phyloP scores from a whole-genome alignment of 139 green algal species.

The Yamagishiella unicocca region DNA sequence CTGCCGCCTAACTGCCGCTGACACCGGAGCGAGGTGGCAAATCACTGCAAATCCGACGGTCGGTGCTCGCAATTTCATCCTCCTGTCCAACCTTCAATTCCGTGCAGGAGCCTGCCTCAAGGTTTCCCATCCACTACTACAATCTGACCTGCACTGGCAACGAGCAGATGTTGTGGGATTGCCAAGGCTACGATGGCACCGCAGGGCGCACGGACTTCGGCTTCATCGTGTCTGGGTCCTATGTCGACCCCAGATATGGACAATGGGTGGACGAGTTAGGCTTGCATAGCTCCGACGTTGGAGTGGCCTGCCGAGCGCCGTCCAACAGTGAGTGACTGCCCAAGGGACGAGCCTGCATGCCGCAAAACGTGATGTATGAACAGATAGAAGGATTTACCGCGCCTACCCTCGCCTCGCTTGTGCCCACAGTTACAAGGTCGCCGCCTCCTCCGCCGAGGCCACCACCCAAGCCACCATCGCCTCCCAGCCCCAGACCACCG shows the following conservation, averaged over 20 bases:
- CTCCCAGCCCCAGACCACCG: neutral
- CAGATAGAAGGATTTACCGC: too few relatives aligned
- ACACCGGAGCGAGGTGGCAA: too few relatives aligned
- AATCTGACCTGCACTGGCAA: neutral
- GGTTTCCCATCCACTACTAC: neutral
- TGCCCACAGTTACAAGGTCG: neutral
- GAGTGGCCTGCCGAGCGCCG: neutral
- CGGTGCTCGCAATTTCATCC: too few relatives aligned
- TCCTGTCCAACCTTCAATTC: too few relatives aligned
- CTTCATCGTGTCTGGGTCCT: neutral
- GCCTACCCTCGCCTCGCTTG: too few relatives aligned
- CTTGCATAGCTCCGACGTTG: neutral
- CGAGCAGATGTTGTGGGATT: slow-evolving; percentile 7
- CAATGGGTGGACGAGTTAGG: neutral
- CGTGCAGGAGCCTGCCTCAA: neutral
- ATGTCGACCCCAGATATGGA: neutral
- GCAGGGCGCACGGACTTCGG: neutral
- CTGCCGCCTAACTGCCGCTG: too few relatives aligned
- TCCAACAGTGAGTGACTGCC: neutral
- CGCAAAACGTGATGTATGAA: too few relatives aligned
- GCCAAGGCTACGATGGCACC: neutral
- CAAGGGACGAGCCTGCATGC: too few relatives aligned
- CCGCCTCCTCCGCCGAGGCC: neutral
- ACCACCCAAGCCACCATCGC: neutral
- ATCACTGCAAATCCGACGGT: too few relatives aligned